phyloP scores from a whole-genome alignment of 768 basidiomycete genomes.

The Fibroporia radiculosa region DNA sequence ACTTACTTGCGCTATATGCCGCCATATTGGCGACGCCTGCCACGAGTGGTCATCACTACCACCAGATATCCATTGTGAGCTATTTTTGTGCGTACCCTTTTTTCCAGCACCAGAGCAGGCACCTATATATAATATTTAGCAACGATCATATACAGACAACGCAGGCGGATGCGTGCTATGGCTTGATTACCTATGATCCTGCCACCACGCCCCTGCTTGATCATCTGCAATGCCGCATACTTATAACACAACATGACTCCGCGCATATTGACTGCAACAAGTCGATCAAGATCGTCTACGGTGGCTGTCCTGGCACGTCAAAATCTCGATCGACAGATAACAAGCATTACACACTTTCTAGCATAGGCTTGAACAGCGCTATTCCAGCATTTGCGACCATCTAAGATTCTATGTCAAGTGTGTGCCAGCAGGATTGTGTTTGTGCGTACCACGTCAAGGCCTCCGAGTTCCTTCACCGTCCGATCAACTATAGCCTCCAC shows the following conservation, averaged over 20 bases:
- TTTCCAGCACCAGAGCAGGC: conserved; percentile 12
- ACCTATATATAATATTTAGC: conserved; percentile 1
- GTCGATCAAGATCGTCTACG: conserved; percentile 9
- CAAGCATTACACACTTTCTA: conserved; percentile 6
- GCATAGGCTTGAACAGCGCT: conserved; percentile 4
- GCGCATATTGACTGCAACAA: conserved; percentile 25
- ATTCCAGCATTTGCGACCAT: conserved; percentile 24
- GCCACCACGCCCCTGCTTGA: conserved; percentile 31
- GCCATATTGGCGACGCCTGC: not conserved
- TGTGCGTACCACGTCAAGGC: conserved; percentile 38
- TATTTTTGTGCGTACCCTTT: conserved; percentile 8
- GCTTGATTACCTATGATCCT: conserved; percentile 26
- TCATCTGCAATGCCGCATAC: conserved; percentile 32
- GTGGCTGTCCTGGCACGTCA: not conserved
- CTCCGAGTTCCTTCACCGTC: conserved; percentile 26
- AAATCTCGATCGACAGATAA: not conserved
- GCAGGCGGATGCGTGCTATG: not conserved
- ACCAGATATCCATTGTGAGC: too few relatives aligned
- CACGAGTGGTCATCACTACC: not conserved
- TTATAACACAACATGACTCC: conserved; percentile 32
- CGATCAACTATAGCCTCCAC: conserved; percentile 33
- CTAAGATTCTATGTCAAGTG: conserved; percentile 4
- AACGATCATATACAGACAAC: not conserved
- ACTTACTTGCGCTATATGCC: conserved; percentile 19
- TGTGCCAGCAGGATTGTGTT: not conserved